phyloP scores from a whole-genome alignment of 805 yeast genomes.

The Ogataea saltuana region DNA sequence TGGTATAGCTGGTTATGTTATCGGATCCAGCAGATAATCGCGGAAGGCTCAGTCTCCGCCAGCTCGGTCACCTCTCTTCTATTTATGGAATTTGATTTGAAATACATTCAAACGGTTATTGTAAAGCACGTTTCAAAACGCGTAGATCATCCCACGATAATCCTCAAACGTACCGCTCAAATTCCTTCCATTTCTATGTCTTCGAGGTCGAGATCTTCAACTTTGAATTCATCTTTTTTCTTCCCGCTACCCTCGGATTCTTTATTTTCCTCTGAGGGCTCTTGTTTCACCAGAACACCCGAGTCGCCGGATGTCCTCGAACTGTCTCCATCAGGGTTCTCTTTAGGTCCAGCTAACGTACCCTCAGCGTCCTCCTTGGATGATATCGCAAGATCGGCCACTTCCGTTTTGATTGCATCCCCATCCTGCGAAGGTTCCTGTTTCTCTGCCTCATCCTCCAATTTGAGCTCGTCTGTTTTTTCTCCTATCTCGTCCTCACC shows the following conservation, averaged over 20 bases:
- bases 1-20: slow-evolving; percentile 4
- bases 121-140: too few species aligned
- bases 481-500: too few species aligned
- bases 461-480: too few species aligned
- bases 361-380: too few species aligned
- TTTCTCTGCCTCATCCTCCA: not conserved
- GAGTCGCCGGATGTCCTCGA: too few species aligned
- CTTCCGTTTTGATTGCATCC: not conserved
- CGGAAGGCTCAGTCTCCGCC: not conserved
- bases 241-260: too few species aligned
- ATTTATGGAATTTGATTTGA: too few species aligned
- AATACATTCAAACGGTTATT: too few species aligned
- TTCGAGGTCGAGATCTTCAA: slow-evolving; percentile 16
- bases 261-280: not conserved
- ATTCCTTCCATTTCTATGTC: slow-evolving; percentile 15
- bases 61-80: too few species aligned
- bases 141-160: slow-evolving; percentile 12
- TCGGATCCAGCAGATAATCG: slow-evolving; percentile 1
- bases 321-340: too few species aligned
- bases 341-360: too few species aligned
- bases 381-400: not conserved
- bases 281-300: not conserved
- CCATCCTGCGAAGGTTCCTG: not conserved
- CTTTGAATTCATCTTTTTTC: slow-evolving; percentile 1
- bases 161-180: not conserved